Evolutionary conservation across 768 basidiomycete genomes (phyloP).

Genomic region (Inosperma sp.): DNA sequence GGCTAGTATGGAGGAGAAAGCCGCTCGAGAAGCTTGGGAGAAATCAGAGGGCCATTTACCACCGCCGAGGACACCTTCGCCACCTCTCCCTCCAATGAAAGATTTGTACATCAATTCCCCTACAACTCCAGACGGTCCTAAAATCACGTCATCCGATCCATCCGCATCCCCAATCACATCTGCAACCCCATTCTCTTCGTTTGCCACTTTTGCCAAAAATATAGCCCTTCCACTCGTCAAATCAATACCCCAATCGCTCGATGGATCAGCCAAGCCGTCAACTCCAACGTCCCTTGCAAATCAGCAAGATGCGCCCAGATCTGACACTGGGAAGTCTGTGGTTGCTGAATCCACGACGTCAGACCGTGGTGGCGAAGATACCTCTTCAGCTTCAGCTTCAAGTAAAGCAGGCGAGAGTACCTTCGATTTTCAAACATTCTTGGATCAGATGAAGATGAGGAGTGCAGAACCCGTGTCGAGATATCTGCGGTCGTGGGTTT

Average conservation of each 20-base stretch:
- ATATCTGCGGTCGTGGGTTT: slow-evolving; percentile 87
- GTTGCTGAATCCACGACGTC: slow-evolving; percentile 26
- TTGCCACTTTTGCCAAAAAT: slow-evolving; percentile 62
- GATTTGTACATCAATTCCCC: slow-evolving; percentile 29
- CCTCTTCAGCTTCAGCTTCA: slow-evolving; percentile 24
- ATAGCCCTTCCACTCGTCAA: slow-evolving; percentile 46
- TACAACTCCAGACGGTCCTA: slow-evolving; percentile 19
- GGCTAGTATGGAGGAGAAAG: slow-evolving; percentile 50
- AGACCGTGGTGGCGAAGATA: slow-evolving; percentile 21
- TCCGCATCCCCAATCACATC: slow-evolving; percentile 28
- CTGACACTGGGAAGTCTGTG: slow-evolving; percentile 18
- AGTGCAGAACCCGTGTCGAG: slow-evolving; percentile 90
- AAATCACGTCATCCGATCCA: slow-evolving; percentile 17
- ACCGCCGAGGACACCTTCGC: slow-evolving; percentile 33
- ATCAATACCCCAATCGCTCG: slow-evolving; percentile 56
- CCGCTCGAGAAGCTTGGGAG: slow-evolving; percentile 63
- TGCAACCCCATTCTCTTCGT: slow-evolving; percentile 52
- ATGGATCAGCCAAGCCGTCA: slow-evolving; percentile 49
- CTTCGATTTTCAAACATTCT: slow-evolving; percentile 93
- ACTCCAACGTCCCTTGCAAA: slow-evolving; percentile 51
- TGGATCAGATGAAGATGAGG: slow-evolving; percentile 90
- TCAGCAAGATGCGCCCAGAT: slow-evolving; percentile 37
- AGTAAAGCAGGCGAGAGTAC: slow-evolving; percentile 36
- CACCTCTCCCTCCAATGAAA: slow-evolving; percentile 35
- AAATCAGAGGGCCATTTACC: slow-evolving; percentile 59